Base-by-base conservation (phyloP, 306 rosid species). In the Glycyrrhiza uralensis region DNA sequence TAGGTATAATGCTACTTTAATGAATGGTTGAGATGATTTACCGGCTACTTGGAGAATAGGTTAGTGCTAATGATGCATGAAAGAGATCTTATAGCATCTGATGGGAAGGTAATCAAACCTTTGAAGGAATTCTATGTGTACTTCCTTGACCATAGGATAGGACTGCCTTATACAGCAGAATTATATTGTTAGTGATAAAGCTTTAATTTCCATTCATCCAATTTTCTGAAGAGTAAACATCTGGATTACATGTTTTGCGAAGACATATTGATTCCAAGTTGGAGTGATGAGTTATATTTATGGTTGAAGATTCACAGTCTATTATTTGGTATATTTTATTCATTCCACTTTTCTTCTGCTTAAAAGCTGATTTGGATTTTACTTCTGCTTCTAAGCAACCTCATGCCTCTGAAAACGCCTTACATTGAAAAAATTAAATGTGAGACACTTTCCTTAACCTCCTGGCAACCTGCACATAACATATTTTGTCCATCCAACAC, bases 161-260 rank as follows among this genome's bases (percentile, higher is more conserved):
- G 99, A 94, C 81, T 91, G 91, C 80, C 96, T 94, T 67, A 45
- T 91, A 63, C 86, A 76, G 76, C 87, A 89, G 76, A 84, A 51
- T 73, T 83, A 86, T 41, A 79, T 81, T 74, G 97, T 94, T 75
- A 82, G 98, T 71, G 52, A 47, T 47, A 30, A 51, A 66, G 44
- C 67, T 64, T 69, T 28, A 44, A 6, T 52, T 29, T 58, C 30
- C 6, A 15, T 30, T 46, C 62, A 50, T 15, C 60, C 65, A 19
- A 75, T 10, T 41, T 76, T 39, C 36, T 28, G n/a, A 9, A 4
- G 76, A 44, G 64, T 39, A 30, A 15, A 58, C 19, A 30, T 52
- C 73, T 73, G 22, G 54, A 58, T 23, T 39, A 41, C 19, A 15
- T 66, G 29, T 24, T 68, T 73, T 58, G n/a, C 56, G 4, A 38